Base-by-base conservation (phyloP, 2,329 filamentous ascomycete genomes). In the Westerdykella sp. region DNA sequence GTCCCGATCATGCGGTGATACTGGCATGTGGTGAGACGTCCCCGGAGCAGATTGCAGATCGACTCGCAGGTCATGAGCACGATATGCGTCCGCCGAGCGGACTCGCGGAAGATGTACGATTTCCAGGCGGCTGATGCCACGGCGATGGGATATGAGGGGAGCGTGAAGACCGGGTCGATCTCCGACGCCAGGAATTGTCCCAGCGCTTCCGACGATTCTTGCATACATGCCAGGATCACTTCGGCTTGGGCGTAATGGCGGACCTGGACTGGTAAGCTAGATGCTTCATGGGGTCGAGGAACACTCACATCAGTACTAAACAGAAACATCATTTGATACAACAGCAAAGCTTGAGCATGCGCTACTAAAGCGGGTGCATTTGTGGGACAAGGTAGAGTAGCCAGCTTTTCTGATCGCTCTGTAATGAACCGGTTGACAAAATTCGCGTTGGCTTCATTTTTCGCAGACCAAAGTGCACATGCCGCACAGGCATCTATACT, bases 101-200 rank as follows among this genome's bases (percentile, higher is more conserved):
- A 78, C 53, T 81, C 77, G 10, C 76, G 69, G 15, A 78, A 64
- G 2, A 77, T 60, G 73, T 74, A 81, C 1, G 67, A 63, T 6
- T 61, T 56, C 77, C 77, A 81, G 36, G 74, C 74, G 0, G 64
- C 49, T 14, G 48, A 50, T 35, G 59, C 55, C 15, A 43, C 40
- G 7, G 64, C 67, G 1, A 69, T 68, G 0, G 68, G 63, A 9
- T 66, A 67, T 3, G 76, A 52, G 0, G 71, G 58, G 5, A 71
- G 46, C 0, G 60, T 42, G 1, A 53, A 50, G 0, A 40, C 44
- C 0, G 49, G 30, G 11, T 62, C 57, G 1, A 34, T 37, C 6
- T 60, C 39, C 14, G 9, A n/a, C 18, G 6, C 53, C 37, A 23
- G 53, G 32, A 6, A 15, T 12, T 22, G 48, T 18, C 3, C 59